phyloP scores from a whole-genome alignment of 169 alveolate species.

The Hammondia hammondi region DNA sequence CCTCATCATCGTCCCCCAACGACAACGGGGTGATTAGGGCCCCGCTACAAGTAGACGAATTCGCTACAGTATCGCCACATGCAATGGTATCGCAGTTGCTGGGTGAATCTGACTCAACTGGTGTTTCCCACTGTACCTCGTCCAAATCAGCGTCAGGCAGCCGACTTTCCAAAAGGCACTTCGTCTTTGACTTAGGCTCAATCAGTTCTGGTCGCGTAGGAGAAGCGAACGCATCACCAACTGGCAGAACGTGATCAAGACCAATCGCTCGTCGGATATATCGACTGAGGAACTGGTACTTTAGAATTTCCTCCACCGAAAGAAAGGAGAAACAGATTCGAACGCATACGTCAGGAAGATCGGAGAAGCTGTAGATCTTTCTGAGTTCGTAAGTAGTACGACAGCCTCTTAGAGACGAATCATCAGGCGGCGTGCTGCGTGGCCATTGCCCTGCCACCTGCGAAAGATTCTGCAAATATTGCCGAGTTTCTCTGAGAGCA shows the following conservation, averaged over 20 bases:
- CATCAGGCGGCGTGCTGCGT: neutral
- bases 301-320: neutral
- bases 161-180: too few relatives aligned
- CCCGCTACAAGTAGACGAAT: too few relatives aligned
- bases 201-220: too few relatives aligned
- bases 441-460: neutral
- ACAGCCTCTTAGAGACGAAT: neutral
- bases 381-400: neutral
- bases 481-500: too few relatives aligned
- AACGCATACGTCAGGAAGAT: neutral
- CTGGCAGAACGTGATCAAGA: neutral
- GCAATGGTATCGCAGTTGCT: too few relatives aligned
- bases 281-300: neutral
- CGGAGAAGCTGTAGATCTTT: neutral
- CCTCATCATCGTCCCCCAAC: too few relatives aligned
- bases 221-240: neutral
- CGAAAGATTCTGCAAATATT: neutral
- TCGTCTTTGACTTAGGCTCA: too few relatives aligned
- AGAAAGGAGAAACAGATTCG: slow-evolving; percentile 2
- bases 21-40: too few relatives aligned
- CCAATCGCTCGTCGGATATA: slow-evolving; percentile 1
- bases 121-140: too few relatives aligned
- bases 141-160: too few relatives aligned
- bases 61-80: too few relatives aligned
- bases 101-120: too few relatives aligned